Evolutionary conservation across 2,329 filamentous ascomycete genomes (phyloP), one percentile per base, ranked within the genome.

Genomic region (Mariannaea elegans): DNA sequence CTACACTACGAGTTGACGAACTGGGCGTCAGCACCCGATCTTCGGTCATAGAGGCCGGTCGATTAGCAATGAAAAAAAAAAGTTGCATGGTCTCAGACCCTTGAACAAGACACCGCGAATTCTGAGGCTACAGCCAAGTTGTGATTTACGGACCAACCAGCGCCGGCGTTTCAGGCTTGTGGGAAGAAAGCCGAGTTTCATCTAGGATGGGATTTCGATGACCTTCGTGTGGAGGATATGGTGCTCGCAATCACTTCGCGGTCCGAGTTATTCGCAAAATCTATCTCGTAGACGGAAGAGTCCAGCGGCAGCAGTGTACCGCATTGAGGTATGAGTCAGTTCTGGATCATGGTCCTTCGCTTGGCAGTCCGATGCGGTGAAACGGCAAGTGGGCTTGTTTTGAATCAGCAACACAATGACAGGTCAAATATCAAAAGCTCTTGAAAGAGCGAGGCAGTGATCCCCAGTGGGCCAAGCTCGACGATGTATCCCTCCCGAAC

Each of bases 41-140:
- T 75, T 73, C 71, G 75, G 74, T 72, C 72, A 75, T 71, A 76
- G 71, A 74, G 73, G 70, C 75, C 74, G 72, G 71, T 77, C 76
- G 77, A 78, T 75, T 76, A 77, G 77, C 77, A 79, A 78, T 78
- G 73, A 72, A 77, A 71, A 73, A 71, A 71, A 71, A 74, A 70
- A 71, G 69, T 71, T 76, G 72, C 75, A 76, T 76, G 70, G 72
- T 75, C 71, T 74, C 71, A 49, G 67, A 69, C 67, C 70, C 68
- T 65, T 62, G 62, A 70, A 66, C 64, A 46, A 65, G 59, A 59
- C 41, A 42, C 39, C 55, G 60, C 27, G 41, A 38, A 48, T 42
- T 9, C 39, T 45, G 24, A 41, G 50, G 31, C 38, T 14, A 29
- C 14, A 44, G 34, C 52, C 49, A 48, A 42, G 29, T 46, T 39